Evolutionary conservation across 192 early-diverging fungal species (phyloP).

Genomic region (Spizellomyces sp.): DNA sequence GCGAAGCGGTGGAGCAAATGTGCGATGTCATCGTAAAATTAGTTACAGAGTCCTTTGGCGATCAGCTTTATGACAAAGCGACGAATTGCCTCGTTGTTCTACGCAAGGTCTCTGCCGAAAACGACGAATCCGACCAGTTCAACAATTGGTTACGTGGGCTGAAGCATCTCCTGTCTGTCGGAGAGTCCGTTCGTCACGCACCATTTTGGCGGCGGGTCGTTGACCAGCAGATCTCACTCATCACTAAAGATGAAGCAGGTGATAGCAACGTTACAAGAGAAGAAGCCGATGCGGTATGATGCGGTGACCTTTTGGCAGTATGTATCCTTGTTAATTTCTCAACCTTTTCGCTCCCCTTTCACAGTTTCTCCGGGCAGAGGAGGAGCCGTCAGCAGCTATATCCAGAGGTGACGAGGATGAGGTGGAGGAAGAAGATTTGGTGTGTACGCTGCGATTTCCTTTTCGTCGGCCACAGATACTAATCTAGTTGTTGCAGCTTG

Average conservation of each 20-base stretch:
- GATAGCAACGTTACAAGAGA: conserved; percentile 41
- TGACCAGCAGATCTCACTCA: conserved; percentile 45
- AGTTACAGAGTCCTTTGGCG: conserved; percentile 57
- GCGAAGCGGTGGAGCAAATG: conserved; percentile 61
- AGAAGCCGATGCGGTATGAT: conserved; percentile 57
- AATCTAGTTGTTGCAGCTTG: too few species aligned
- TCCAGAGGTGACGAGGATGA: too few species aligned
- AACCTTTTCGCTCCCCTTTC: too few species aligned
- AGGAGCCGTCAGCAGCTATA: too few species aligned
- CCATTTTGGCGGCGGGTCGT: conserved; percentile 59
- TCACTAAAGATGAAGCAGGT: conserved; percentile 47
- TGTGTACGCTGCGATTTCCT: too few species aligned
- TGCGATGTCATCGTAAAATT: conserved; percentile 47
- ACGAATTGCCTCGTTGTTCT: conserved; percentile 56
- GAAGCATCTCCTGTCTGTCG: conserved; percentile 36
- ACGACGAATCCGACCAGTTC: conserved; percentile 46
- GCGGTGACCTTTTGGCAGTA: neutral
- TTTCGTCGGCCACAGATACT: too few species aligned
- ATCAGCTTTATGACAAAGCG: conserved; percentile 60
- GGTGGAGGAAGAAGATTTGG: too few species aligned
- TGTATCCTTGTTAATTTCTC: too few species aligned
- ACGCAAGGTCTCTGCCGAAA: conserved; percentile 36
- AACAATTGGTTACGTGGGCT: conserved; percentile 57
- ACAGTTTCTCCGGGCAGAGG: too few species aligned
- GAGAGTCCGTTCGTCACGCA: conserved; percentile 24